These are phyloP conservation scores for Cystobasidium tubakii DNA, from an alignment of 768 basidiomycete species.

Conservation along the genomic window DNA sequence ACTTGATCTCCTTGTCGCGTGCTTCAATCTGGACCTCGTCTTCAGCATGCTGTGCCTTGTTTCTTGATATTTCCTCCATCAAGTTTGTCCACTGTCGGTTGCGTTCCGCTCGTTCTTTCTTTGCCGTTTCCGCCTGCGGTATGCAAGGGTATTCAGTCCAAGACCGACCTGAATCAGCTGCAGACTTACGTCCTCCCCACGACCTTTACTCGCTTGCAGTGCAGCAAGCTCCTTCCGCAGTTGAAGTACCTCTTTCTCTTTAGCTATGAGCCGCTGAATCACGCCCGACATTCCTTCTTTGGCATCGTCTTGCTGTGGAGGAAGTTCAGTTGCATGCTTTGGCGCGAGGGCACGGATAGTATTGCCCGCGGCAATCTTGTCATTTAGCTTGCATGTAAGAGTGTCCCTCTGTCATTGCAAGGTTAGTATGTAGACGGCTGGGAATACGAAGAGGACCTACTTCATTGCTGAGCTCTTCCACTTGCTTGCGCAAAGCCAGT, in stretches of 20 bases:
- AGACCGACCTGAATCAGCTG: neutral
- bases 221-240: slow-evolving; percentile 67
- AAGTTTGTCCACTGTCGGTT: slow-evolving; percentile 66
- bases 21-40: slow-evolving; percentile 54
- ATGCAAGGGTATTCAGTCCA: slow-evolving; percentile 15
- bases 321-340: slow-evolving; percentile 41
- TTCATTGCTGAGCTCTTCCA: slow-evolving; percentile 65
- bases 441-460: too few relatives aligned
- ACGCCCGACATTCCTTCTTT: slow-evolving; percentile 60
- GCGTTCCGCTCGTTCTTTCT: slow-evolving; percentile 60
- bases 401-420: slow-evolving; percentile 52
- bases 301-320: slow-evolving; percentile 24
- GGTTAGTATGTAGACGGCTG: neutral
- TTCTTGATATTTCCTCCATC: slow-evolving; percentile 66
- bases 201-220: slow-evolving; percentile 58
- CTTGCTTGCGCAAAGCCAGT: slow-evolving; percentile 57
- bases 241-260: slow-evolving; percentile 75
- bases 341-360: slow-evolving; percentile 58
- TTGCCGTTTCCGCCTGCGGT: slow-evolving; percentile 48
- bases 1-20: slow-evolving; percentile 68
- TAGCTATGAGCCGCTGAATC: slow-evolving; percentile 71
- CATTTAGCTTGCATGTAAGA: slow-evolving; percentile 57
- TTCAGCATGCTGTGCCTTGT: slow-evolving; percentile 62
- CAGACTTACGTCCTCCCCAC: slow-evolving; percentile 58
- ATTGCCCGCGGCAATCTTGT: slow-evolving; percentile 64